Evolutionary conservation across 1,139 yeast genomes (phyloP), one percentile per base, ranked within the genome.

Genomic region (Debaryomyces udenii): DNA sequence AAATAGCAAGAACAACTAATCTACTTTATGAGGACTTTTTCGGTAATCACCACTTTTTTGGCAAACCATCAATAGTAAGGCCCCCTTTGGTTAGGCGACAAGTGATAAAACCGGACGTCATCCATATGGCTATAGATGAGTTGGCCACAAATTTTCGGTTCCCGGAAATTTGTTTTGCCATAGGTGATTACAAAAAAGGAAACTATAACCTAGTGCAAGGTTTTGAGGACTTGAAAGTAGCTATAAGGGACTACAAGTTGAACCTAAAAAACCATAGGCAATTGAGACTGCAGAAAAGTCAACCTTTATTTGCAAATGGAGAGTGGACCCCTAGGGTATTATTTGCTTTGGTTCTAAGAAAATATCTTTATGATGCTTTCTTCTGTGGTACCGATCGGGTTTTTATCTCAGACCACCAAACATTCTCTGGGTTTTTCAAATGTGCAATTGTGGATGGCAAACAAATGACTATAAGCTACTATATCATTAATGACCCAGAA

Each of bases 401-500:
- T 32, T 18, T 32, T 32, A 32, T 32, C 11, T 32, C 35, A 22
- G 35, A 32, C 22, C 27, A 32, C 33, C 27, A 32, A 32, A 32
- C 34, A 9, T 32, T 32, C 32, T 32, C 35, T 6, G 35, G 40
- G 29, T 37, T 37, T 26, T 37, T 37, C 30, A 33, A 32, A 26
- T 37, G 32, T 27, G 28, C 31, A 26, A 15, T 31, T 14, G 36
- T 9, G n/a, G 37, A 32, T 31, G 40, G 18, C 18, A 31, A 22
- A 31, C 13, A 29, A 29, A 37, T 37, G 40, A 26, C n/a, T 4
- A 37, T 37, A 37, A 10, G 20, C 32, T 32, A 32, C 35, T 35
- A 35, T 27, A 27, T 27, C 18, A 35, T 35, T 14, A 35, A 55
- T 27, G 5, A 55, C 40, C 53, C 50, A n/a, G 53, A 35, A 18